Conservation (phyloP, 345 rosid genomes). For the Citrus mangshanensis region DNA sequence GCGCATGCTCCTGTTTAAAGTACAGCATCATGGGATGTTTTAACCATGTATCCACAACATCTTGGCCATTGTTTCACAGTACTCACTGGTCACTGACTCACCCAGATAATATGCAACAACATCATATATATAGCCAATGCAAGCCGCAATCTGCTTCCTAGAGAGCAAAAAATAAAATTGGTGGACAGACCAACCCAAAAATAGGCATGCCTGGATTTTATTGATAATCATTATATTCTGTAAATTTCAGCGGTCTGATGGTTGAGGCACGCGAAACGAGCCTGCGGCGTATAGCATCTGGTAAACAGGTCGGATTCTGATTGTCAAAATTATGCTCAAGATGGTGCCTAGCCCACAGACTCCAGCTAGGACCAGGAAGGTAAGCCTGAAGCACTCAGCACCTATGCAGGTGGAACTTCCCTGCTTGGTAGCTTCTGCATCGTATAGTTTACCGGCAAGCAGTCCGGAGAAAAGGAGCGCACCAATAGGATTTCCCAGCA, state of each 20-base stretch:
- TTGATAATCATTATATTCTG: not conserved
- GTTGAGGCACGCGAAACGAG: conserved; percentile 57
- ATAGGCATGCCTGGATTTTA: conserved; percentile 4
- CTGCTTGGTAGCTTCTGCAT: conserved; percentile 81
- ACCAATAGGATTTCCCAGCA: conserved; percentile 84
- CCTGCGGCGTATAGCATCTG: conserved; percentile 84
- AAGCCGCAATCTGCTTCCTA: not conserved
- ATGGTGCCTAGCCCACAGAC: conserved; percentile 68
- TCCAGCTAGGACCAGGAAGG: conserved; percentile 76
- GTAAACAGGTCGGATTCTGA: conserved; percentile 85
- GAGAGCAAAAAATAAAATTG: not conserved
- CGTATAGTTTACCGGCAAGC: conserved; percentile 82
- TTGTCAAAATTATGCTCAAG: conserved; percentile 56
- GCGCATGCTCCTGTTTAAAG: not conserved
- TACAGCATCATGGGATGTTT: not conserved
- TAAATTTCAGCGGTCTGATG: conserved; percentile 32
- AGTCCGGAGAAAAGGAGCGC: conserved; percentile 83
- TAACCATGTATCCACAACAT: not conserved
- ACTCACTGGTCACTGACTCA: too few relatives aligned
- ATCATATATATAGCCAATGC: not conserved
- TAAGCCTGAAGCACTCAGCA: conserved; percentile 72
- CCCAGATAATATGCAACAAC: not conserved
- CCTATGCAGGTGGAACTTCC: conserved; percentile 75
- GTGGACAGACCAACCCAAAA: not conserved
- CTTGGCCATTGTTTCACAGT: not conserved